Evolutionary conservation across 2,329 filamentous ascomycete species (phyloP).

Genomic region (Beauveria bassiana): DNA sequence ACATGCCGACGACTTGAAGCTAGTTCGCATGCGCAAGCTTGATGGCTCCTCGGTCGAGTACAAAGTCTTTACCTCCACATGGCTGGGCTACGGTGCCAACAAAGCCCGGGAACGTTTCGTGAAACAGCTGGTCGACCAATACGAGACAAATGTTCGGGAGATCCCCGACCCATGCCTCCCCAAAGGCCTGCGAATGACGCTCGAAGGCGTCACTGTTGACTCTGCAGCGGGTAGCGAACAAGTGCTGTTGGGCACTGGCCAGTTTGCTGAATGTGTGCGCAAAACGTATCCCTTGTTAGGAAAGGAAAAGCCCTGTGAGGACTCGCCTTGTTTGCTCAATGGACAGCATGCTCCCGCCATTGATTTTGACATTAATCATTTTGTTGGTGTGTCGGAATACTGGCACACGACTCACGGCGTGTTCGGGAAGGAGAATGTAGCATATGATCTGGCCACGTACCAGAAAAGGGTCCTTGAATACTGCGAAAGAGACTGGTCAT

Average conservation of each 20-base stretch:
- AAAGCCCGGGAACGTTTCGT: slow-evolving; percentile 82
- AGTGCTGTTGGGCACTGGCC: slow-evolving; percentile 71
- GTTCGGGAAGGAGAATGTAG: slow-evolving; percentile 70
- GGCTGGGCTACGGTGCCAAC: slow-evolving; percentile 96
- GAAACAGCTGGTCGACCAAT: slow-evolving; percentile 62
- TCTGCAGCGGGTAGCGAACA: slow-evolving; percentile 27
- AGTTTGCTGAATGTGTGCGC: slow-evolving; percentile 76
- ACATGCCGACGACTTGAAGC: slow-evolving; percentile 80
- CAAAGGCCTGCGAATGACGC: slow-evolving; percentile 61
- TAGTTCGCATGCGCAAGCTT: slow-evolving; percentile 76
- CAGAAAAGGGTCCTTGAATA: slow-evolving; percentile 78
- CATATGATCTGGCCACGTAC: slow-evolving; percentile 86
- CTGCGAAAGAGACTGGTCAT: slow-evolving; percentile 74
- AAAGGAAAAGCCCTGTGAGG: slow-evolving; percentile 77
- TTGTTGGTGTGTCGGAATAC: slow-evolving; percentile 95
- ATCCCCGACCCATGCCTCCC: slow-evolving; percentile 90
- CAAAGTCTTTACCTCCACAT: slow-evolving; percentile 89
- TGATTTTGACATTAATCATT: slow-evolving; percentile 95
- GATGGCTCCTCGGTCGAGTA: slow-evolving; percentile 74
- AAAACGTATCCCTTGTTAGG: slow-evolving; percentile 79
- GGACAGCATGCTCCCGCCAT: slow-evolving; percentile 91
- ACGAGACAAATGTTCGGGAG: slow-evolving; percentile 51
- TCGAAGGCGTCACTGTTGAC: slow-evolving; percentile 55
- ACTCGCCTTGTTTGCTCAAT: slow-evolving; percentile 81
- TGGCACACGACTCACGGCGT: slow-evolving; percentile 98